A percentile compares a stretch with the other conserved stretches of the same genome.
phyloP scores from a whole-genome alignment of 352 stramenopile species.

The Pilasporangium apinafurcum region DNA sequence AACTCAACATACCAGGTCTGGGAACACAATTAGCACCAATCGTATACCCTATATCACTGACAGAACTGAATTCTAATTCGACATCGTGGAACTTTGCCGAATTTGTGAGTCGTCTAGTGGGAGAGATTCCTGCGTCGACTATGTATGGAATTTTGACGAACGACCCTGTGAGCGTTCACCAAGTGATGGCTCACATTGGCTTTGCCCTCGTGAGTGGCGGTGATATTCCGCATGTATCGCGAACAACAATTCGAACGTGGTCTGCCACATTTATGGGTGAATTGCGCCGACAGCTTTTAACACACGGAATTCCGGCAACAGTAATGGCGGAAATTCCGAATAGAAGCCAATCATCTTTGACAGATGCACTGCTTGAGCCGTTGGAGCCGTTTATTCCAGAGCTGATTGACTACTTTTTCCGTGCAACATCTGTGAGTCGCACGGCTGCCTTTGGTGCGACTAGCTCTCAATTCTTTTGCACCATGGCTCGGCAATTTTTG shows the following conservation, averaged over 20 bases:
- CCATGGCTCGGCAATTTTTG: slow-evolving; percentile 50
- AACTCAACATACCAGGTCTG: slow-evolving; percentile 29
- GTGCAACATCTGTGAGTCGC: slow-evolving; percentile 50
- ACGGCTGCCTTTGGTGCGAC: slow-evolving; percentile 34
- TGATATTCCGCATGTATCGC: slow-evolving; percentile 53
- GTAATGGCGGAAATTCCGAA: slow-evolving; percentile 23
- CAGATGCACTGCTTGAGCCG: slow-evolving; percentile 34
- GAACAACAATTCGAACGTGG: slow-evolving; percentile 49
- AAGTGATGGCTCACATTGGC: slow-evolving; percentile 47
- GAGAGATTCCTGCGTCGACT: slow-evolving; percentile 35
- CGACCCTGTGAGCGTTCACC: slow-evolving; percentile 38
- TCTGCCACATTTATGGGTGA: slow-evolving; percentile 35
- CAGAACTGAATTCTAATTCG: slow-evolving; percentile 26
- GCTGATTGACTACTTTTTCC: slow-evolving; percentile 48
- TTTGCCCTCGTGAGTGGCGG: slow-evolving; percentile 52
- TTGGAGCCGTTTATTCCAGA: slow-evolving; percentile 57
- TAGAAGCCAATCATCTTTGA: slow-evolving; percentile 18
- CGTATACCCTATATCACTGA: slow-evolving; percentile 45
- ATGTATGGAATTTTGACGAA: slow-evolving; percentile 49
- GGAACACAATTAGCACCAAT: slow-evolving; percentile 36
- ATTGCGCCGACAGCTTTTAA: slow-evolving; percentile 32
- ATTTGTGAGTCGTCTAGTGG: slow-evolving; percentile 36
- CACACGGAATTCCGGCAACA: slow-evolving; percentile 19
- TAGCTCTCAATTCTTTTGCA: slow-evolving; percentile 38
- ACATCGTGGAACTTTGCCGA: slow-evolving; percentile 58